These are phyloP conservation scores for Ogataea angusta DNA, from an alignment of 805 yeast species.

Conservation along the genomic window DNA sequence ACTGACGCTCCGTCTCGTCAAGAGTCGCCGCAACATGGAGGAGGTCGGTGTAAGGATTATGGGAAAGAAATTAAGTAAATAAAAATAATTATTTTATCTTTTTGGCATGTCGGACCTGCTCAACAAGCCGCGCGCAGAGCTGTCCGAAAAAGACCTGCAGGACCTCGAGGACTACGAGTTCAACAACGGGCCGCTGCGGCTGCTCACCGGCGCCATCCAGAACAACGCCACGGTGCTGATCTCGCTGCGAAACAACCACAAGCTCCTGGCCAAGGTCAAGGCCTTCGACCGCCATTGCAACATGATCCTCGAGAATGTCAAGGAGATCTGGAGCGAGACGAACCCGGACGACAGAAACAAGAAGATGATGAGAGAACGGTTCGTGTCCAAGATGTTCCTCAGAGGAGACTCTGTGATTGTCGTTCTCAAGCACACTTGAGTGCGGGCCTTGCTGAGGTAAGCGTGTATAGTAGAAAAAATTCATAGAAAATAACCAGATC, in stretches of 20 bases:
- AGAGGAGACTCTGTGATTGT: slow-evolving; percentile 96
- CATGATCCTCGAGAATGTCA: slow-evolving; percentile 87
- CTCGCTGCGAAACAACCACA: slow-evolving; percentile 90
- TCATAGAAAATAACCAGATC: slow-evolving; percentile 1
- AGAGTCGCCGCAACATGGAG: slow-evolving; percentile 5
- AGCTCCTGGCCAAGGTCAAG: slow-evolving; percentile 81
- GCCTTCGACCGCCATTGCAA: slow-evolving; percentile 97
- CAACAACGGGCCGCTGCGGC: slow-evolving; percentile 84
- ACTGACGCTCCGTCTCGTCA: background rate
- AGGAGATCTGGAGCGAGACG: slow-evolving; percentile 58
- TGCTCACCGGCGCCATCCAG: slow-evolving; percentile 79
- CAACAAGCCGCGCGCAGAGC: slow-evolving; percentile 74
- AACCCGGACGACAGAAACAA: slow-evolving; percentile 50
- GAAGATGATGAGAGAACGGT: slow-evolving; percentile 55
- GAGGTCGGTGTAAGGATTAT: slow-evolving; percentile 7
- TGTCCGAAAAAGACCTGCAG: slow-evolving; percentile 74
- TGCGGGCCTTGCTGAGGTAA: slow-evolving; percentile 5
- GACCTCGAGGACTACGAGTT: slow-evolving; percentile 88
- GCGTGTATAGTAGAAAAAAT: slow-evolving; percentile 4
- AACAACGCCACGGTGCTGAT: slow-evolving; percentile 76
- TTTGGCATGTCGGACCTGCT: slow-evolving; percentile 45
- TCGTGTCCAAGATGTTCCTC: slow-evolving; percentile 82
- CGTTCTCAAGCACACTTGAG: slow-evolving; percentile 41
- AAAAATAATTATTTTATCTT: background rate
- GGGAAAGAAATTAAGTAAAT: background rate